These are phyloP conservation scores for Purshia tridentata DNA, from an alignment of 306 rosid species.

Conservation along the genomic window DNA sequence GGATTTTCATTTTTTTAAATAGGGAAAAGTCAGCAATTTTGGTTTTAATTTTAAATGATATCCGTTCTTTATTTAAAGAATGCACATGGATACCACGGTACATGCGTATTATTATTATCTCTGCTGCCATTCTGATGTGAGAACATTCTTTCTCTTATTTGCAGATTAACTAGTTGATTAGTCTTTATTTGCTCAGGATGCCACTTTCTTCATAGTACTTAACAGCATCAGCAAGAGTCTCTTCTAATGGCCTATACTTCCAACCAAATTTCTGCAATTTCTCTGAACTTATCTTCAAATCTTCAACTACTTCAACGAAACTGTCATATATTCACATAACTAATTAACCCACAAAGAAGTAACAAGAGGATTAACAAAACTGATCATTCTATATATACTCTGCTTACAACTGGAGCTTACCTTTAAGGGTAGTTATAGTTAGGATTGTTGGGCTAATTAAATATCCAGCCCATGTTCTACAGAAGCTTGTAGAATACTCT, in stretches of 20 bases:
- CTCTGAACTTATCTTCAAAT: conserved; percentile 35
- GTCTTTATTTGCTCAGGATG: not conserved
- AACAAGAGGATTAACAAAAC: not conserved
- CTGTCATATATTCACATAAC: conserved; percentile 29
- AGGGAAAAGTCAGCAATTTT: no score
- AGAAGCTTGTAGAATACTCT: no score
- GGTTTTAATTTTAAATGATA: no score
- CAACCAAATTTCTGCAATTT: conserved; percentile 61
- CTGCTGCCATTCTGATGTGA: not conserved
- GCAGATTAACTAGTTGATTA: not conserved
- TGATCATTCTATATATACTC: not conserved
- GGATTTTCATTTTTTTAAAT: no score
- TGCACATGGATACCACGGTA: no score
- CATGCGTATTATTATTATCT: no score
- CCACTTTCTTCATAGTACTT: conserved; percentile 42
- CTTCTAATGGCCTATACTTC: conserved; percentile 54
- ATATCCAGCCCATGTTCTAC: no score
- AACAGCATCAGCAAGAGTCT: conserved; percentile 56
- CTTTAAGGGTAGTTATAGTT: conserved; percentile 48
- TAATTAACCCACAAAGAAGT: not conserved
- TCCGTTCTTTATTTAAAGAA: no score
- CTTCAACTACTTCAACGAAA: conserved; percentile 30
- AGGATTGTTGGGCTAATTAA: no score
- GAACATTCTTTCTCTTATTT: not conserved
- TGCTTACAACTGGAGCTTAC: conserved; percentile 28